These are phyloP conservation scores for Alternaria hordeiaustralica DNA, from an alignment of 2,329 filamentous ascomycete species.

Conservation along the genomic window DNA sequence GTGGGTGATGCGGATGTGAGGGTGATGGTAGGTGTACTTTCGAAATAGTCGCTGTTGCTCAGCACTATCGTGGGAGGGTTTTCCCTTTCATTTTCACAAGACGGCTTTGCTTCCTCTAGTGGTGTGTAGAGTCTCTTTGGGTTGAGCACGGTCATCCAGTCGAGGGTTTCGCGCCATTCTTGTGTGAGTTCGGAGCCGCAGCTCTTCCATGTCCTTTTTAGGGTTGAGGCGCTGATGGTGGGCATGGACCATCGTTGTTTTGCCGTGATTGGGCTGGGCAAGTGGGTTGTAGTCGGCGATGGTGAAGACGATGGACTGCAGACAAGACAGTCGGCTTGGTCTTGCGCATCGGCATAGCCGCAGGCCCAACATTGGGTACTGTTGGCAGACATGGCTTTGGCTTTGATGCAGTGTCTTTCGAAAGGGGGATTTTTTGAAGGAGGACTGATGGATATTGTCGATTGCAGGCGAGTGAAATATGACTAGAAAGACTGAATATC, in stretches of 20 bases:
- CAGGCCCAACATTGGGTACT: conserved; percentile 1
- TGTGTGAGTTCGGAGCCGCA: not conserved
- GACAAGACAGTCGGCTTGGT: not conserved
- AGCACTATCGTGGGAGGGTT: not conserved
- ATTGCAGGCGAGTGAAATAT: not conserved
- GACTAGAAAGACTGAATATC: not conserved
- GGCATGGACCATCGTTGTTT: not conserved
- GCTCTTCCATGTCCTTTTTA: not conserved
- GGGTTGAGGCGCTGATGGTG: not conserved
- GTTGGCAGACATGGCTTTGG: not conserved
- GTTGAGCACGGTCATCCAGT: not conserved
- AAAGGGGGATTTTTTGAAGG: not conserved
- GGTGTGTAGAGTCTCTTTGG: not conserved
- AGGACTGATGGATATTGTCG: not conserved
- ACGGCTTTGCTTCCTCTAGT: not conserved
- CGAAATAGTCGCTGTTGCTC: not conserved
- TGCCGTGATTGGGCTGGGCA: not conserved
- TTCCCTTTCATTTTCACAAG: not conserved
- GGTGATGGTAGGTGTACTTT: not conserved
- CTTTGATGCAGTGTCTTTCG: not conserved
- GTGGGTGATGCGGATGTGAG: not conserved
- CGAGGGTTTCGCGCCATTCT: not conserved
- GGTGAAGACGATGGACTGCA: not conserved
- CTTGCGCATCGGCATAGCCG: not conserved
- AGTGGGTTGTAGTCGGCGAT: not conserved